phyloP scores from a whole-genome alignment of 192 early-diverging fungal species.

The Coemansia interrupta region DNA sequence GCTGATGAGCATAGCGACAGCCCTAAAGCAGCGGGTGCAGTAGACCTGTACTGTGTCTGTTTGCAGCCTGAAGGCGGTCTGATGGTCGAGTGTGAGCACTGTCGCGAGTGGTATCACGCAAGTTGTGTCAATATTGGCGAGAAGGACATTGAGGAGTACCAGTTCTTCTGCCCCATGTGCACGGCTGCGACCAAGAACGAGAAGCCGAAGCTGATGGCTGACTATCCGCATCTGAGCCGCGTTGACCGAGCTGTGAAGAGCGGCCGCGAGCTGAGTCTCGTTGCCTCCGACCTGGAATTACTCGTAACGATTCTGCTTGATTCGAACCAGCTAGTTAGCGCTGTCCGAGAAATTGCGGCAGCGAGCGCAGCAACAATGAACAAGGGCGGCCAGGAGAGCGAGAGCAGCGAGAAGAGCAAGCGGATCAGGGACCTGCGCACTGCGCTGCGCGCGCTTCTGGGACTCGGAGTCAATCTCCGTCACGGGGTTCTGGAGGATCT shows the following conservation, averaged over 20 bases:
- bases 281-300: slow-evolving; percentile 50
- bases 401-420: not conserved
- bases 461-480: slow-evolving; percentile 24
- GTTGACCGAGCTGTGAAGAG: slow-evolving; percentile 43
- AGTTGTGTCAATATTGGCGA: slow-evolving; percentile 55
- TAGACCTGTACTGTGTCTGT: slow-evolving; percentile 61
- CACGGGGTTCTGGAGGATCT: slow-evolving; percentile 26
- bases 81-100: slow-evolving; percentile 68
- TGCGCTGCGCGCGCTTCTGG: slow-evolving; percentile 29
- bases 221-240: slow-evolving; percentile 33
- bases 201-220: slow-evolving; percentile 9
- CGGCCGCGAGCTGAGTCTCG: slow-evolving; percentile 44
- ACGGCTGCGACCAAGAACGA: slow-evolving; percentile 16
- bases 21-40: not conserved
- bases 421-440: slow-evolving; percentile 20
- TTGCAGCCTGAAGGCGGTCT: slow-evolving; percentile 56
- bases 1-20: not conserved
- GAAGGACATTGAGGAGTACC: slow-evolving; percentile 44
- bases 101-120: slow-evolving; percentile 66
- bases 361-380: not conserved
- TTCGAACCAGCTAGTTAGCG: slow-evolving; percentile 12
- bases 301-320: slow-evolving; percentile 52
- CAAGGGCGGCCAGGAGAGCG: slow-evolving; percentile 1
- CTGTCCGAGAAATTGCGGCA: not conserved
- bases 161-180: slow-evolving; percentile 63